Evolutionary conservation across 495 filamentous ascomycete genomes (phyloP).

Genomic region (Aspergillus saccharolyticus): DNA sequence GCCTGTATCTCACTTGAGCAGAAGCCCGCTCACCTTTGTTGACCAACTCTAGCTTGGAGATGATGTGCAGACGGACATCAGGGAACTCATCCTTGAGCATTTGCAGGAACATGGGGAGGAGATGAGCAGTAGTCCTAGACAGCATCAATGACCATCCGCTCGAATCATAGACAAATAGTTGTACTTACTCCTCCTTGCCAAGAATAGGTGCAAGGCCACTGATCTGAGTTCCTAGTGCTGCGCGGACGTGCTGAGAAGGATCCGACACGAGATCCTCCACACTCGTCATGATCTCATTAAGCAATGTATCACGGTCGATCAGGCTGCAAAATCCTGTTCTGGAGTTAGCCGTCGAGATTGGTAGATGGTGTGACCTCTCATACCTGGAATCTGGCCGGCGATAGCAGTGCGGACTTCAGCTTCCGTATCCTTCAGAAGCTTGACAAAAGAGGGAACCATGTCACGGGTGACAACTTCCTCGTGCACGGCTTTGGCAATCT

Average conservation of each 20-base stretch:
- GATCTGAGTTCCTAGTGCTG: slow-evolving; percentile 92
- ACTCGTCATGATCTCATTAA: slow-evolving; percentile 95
- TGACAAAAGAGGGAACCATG: slow-evolving; percentile 94
- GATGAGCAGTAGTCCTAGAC: slow-evolving; percentile 82
- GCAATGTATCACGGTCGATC: slow-evolving; percentile 77
- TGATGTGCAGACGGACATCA: slow-evolving; percentile 95
- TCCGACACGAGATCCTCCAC: slow-evolving; percentile 96
- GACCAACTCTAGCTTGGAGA: slow-evolving; percentile 94
- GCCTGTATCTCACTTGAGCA: neutral
- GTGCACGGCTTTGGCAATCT: slow-evolving; percentile 98
- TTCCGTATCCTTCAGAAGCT: slow-evolving; percentile 93
- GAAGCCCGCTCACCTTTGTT: slow-evolving; percentile 68
- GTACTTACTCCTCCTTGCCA: slow-evolving; percentile 89
- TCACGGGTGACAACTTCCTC: slow-evolving; percentile 93
- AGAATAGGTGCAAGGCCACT: slow-evolving; percentile 95
- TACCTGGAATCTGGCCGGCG: slow-evolving; percentile 93
- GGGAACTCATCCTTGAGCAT: slow-evolving; percentile 99
- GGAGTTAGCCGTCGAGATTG: slow-evolving; percentile 15
- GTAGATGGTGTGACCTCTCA: slow-evolving; percentile 13
- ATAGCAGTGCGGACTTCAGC: slow-evolving; percentile 97
- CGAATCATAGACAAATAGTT: neutral
- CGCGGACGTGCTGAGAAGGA: slow-evolving; percentile 92
- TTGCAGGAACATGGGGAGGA: slow-evolving; percentile 97
- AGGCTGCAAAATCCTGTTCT: slow-evolving; percentile 78
- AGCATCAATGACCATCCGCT: slow-evolving; percentile 14